phyloP scores from a whole-genome alignment of 2,329 filamentous ascomycete genomes.

The Aschersonia sp. region DNA sequence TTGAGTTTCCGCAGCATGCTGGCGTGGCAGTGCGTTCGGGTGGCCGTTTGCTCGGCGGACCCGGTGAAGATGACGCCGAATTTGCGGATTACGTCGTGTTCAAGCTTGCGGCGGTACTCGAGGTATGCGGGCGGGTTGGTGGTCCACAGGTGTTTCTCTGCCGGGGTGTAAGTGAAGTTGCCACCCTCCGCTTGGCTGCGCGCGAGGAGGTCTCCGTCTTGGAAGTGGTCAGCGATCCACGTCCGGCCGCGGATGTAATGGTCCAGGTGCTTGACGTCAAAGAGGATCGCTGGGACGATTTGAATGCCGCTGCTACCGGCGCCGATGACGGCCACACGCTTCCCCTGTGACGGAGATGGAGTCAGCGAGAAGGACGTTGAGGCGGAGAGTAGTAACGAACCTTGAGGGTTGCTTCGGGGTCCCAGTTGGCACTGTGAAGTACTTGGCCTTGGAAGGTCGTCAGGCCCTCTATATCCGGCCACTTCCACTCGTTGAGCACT shows the following conservation, averaged over 20 bases:
- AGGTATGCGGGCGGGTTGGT: background rate
- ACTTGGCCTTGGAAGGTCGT: conserved; percentile 31
- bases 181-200: background rate
- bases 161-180: background rate
- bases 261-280: conserved; percentile 19
- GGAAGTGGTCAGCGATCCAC: conserved; percentile 18
- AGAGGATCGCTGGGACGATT: conserved; percentile 29
- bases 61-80: background rate
- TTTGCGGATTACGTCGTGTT: background rate
- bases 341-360: conserved; percentile 14
- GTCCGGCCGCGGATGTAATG: conserved; percentile 21
- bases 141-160: background rate
- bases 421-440: conserved; percentile 33
- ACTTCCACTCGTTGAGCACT: conserved; percentile 37
- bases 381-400: conserved; percentile 13
- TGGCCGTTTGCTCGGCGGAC: background rate
- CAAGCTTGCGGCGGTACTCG: background rate
- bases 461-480: conserved; percentile 31
- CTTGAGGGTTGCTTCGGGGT: conserved; percentile 22
- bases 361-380: background rate
- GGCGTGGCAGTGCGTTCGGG: background rate
- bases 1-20: background rate
- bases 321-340: conserved; percentile 40
- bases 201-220: conserved; percentile 17
- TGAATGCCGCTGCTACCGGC: conserved; percentile 41